phyloP scores from a whole-genome alignment of 2,329 filamentous ascomycete genomes.

The Penicillium sp. region DNA sequence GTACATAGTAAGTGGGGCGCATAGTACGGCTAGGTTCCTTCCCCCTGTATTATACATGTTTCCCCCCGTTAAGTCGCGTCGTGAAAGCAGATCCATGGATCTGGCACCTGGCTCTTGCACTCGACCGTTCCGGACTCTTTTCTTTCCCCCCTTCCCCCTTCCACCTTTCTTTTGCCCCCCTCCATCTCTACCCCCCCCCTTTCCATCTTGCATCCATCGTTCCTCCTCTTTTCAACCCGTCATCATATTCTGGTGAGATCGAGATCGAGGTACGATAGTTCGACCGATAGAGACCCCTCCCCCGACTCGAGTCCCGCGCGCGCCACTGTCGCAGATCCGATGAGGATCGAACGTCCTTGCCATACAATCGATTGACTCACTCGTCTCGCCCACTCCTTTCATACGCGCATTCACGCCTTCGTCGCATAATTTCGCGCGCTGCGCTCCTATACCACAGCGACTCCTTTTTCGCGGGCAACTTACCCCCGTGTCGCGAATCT shows the following conservation, averaged over 20 bases:
- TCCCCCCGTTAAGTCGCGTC: constrained; percentile 21
- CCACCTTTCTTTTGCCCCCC: constrained; percentile 18
- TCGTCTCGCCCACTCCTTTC: constrained; percentile 10
- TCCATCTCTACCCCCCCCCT: constrained; percentile 21
- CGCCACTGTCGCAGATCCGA: constrained; percentile 22
- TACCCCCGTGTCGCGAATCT: constrained; percentile 16
- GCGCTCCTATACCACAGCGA: neutral
- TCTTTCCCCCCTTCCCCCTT: constrained; percentile 20
- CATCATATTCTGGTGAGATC: constrained; percentile 3
- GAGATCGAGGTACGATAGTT: neutral
- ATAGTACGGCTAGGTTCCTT: neutral
- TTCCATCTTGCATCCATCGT: constrained; percentile 16
- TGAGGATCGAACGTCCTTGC: constrained; percentile 18
- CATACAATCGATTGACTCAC: constrained; percentile 18
- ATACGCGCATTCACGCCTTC: constrained; percentile 4
- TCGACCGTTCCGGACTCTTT: constrained; percentile 27
- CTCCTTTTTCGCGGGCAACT: constrained; percentile 4
- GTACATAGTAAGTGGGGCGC: neutral
- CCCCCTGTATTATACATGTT: constrained; percentile 13
- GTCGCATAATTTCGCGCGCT: constrained; percentile 16
- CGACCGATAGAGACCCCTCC: neutral
- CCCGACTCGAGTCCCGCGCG: constrained; percentile 5
- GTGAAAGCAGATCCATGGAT: constrained; percentile 29
- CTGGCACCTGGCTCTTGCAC: constrained; percentile 25
- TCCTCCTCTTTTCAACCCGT: constrained; percentile 11